Evolutionary conservation across 768 basidiomycete genomes (phyloP).

Genomic region (Guyanaporus albipodus): DNA sequence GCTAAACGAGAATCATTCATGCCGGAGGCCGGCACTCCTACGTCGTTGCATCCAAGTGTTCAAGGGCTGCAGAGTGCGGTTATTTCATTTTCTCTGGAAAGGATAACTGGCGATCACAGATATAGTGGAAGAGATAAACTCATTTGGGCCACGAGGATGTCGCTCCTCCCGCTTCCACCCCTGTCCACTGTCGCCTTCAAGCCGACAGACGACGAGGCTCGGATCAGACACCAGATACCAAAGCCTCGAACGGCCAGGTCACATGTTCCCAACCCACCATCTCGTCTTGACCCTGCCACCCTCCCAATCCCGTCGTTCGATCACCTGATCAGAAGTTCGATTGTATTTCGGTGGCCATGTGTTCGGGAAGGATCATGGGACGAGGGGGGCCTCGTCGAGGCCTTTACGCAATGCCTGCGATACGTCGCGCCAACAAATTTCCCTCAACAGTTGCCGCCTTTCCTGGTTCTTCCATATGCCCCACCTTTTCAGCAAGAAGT

Average conservation of each 20-base stretch:
- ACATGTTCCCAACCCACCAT: neutral
- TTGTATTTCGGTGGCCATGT: conserved; percentile 1
- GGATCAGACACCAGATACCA: neutral
- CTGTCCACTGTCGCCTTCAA: neutral
- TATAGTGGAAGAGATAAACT: conserved; percentile 4
- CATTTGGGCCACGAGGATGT: neutral
- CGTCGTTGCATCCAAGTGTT: too few species aligned
- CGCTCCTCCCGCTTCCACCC: neutral
- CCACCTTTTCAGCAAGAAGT: neutral
- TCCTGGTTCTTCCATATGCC: neutral
- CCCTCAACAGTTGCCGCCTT: neutral
- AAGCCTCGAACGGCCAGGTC: neutral
- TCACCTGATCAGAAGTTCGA: conserved; percentile 1
- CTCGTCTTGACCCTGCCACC: neutral
- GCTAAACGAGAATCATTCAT: neutral
- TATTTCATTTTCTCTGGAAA: conserved; percentile 1
- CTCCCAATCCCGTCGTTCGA: conserved; percentile 1
- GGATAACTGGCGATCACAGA: conserved; percentile 1
- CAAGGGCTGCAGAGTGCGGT: neutral
- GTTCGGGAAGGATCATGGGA: neutral
- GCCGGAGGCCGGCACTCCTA: neutral
- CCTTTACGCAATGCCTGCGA: neutral
- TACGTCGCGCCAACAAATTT: conserved; percentile 2
- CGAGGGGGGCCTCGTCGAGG: neutral
- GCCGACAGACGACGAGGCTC: neutral